Base-by-base conservation (phyloP, 768 basidiomycete genomes). In the Hygrophorus russula region DNA sequence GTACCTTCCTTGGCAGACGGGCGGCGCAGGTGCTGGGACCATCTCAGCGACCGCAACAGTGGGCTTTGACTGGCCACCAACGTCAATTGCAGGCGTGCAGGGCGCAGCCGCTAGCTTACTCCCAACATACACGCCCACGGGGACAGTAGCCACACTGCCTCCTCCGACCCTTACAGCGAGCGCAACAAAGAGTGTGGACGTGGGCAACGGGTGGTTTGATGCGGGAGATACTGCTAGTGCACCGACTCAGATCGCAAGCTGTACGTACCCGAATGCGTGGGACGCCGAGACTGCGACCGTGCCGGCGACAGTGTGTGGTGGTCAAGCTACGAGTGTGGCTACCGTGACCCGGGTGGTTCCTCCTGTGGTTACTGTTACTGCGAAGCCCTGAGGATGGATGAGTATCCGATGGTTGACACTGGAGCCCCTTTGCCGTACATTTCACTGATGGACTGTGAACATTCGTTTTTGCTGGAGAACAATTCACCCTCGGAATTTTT, bases 61-160 rank as follows among this genome's bases (percentile, higher is more conserved):
- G 46, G 59, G 74, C 12, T 54, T 57, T 13, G 69, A 63, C 28
- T 90, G 86, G 86, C 88, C 88, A 6, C 88, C 86, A 14, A 57
- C 73, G 8, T 57, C 64, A 12, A 72, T 90, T 44, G 73, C 65
- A 46, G 63, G 68, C 43, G 71, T 67, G 47, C 74, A 61, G 24
- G 66, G 57, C 35, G 63, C 70, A 10, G 62, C 70, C 36, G 58
- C 68, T 15, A 48, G 55, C 20, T 49, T 53, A 20, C 69, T 89
- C 18, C 88, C 88, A 10, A 65, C 74, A 1, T 90, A 86, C 58
- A 80, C 82, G 2, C 73, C 76, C 1, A 82, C 82, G 1, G 86
- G 85, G 18, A 51, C 72, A 4, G 57, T 85, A 24, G 65, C 74
- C 28, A 86, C 83, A 14, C 69, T 90, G 36, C 69, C 86, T 6